phyloP scores from a whole-genome alignment of 148 eudicot genomes.

The Cornus controversa region DNA sequence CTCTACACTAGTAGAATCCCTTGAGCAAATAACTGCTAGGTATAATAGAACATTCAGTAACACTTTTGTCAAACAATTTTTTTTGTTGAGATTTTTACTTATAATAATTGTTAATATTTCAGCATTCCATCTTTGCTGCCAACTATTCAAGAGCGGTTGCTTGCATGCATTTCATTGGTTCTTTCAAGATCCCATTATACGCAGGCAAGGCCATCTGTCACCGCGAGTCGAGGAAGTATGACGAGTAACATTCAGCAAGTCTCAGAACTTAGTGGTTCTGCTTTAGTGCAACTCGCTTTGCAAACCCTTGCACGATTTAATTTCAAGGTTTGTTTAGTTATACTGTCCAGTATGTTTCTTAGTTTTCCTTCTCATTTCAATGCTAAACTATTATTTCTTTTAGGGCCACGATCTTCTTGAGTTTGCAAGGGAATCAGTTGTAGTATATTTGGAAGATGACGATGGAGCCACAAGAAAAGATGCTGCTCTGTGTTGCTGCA shows the following conservation, averaged over 20 bases:
- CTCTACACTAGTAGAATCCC: constrained; percentile 70
- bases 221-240: constrained; percentile 46
- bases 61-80: not conserved
- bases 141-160: constrained; percentile 79
- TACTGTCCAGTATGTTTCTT: not conserved
- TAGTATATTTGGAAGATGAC: constrained; percentile 79
- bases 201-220: constrained; percentile 55
- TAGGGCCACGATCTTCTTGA: constrained; percentile 97
- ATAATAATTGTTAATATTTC: constrained; percentile 18
- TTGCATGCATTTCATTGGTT: constrained; percentile 71
- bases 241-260: constrained; percentile 41
- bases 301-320: constrained; percentile 88
- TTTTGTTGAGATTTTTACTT: constrained; percentile 9
- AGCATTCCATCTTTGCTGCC: constrained; percentile 92
- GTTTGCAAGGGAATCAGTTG: constrained; percentile 79
- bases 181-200: constrained; percentile 66
- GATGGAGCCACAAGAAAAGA: constrained; percentile 84
- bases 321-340: constrained; percentile 64
- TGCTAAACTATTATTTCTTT: constrained; percentile 15
- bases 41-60: constrained; percentile 19
- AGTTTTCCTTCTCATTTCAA: constrained; percentile 14
- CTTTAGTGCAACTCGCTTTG: constrained; percentile 84
- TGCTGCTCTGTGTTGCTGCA: constrained; percentile 96
- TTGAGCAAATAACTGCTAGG: constrained; percentile 77
- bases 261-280: constrained; percentile 70